These are phyloP conservation scores for Neoconidiobolus thromboides DNA, from an alignment of 371 early-diverging fungal species.

Conservation along the genomic window DNA sequence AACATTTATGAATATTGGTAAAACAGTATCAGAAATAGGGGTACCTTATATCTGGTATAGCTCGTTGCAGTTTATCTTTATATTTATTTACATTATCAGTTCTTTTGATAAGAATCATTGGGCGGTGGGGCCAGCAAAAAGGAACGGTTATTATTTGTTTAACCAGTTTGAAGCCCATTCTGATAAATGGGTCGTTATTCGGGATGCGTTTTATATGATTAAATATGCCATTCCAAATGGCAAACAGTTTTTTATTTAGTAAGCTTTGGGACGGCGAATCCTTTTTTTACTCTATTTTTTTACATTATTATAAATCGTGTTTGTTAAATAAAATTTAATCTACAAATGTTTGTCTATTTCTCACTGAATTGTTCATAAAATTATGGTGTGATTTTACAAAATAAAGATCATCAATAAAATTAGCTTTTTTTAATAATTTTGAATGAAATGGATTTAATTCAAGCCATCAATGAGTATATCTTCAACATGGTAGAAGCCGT, in stretches of 20 bases:
- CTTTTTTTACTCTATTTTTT: no score
- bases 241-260: no score
- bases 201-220: not conserved
- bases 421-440: no score
- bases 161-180: not conserved
- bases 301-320: no score
- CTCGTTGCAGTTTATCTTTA: not conserved
- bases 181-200: not conserved
- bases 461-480: conserved; percentile 70
- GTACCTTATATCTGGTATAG: not conserved
- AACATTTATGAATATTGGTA: not conserved
- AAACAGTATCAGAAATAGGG: not conserved
- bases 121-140: not conserved
- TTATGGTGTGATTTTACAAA: no score
- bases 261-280: no score
- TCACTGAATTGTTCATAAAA: no score
- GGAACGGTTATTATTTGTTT: not conserved
- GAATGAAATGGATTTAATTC: conserved; percentile 44
- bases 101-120: not conserved
- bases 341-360: no score
- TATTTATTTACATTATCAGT: not conserved
- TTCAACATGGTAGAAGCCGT: conserved; percentile 77
- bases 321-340: no score
- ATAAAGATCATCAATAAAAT: no score
- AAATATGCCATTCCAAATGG: not conserved